Percentiles rank a stretch among this genome's conserved stretches.
Conservation (phyloP, 1,284 basidiomycete genomes). For the Crepidotus sp. region DNA sequence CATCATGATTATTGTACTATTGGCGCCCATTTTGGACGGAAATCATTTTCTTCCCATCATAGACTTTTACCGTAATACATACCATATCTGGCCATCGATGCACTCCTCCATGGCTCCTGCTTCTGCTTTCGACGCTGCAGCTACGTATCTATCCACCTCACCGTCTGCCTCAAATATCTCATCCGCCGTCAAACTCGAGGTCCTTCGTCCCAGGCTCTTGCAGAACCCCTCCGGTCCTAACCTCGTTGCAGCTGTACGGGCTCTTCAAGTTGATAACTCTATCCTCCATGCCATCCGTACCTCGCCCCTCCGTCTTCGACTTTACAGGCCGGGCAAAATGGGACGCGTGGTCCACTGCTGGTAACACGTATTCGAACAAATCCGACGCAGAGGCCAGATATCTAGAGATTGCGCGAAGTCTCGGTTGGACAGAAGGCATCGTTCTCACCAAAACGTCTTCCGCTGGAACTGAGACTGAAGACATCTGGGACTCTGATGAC, state of each 20-base stretch:
- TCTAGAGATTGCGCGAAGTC: constrained; percentile 54
- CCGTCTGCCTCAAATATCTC: constrained; percentile 45
- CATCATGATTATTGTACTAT: too few relatives aligned
- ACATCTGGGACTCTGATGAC: constrained; percentile 31
- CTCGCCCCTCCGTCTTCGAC: constrained; percentile 77
- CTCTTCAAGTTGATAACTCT: constrained; percentile 74
- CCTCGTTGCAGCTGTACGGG: constrained; percentile 64
- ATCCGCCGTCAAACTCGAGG: constrained; percentile 65
- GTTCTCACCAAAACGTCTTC: constrained; percentile 8
- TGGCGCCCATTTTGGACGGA: too few relatives aligned
- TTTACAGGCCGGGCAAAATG: constrained; percentile 77
- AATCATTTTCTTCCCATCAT: too few relatives aligned
- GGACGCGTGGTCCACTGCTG: constrained; percentile 71
- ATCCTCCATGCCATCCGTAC: constrained; percentile 41
- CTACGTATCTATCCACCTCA: constrained; percentile 51
- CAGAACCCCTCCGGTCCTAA: constrained; percentile 22
- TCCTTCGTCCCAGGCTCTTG: constrained; percentile 29
- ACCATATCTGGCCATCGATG: not conserved
- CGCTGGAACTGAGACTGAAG: constrained; percentile 24
- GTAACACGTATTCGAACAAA: constrained; percentile 38
- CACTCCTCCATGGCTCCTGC: not conserved
- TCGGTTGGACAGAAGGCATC: constrained; percentile 56
- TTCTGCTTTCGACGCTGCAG: constrained; percentile 52
- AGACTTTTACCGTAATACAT: constrained; percentile 1
- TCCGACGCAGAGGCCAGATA: constrained; percentile 53